Conservation (phyloP, 2,329 filamentous ascomycete genomes). For the Colletotrichum caudatum region DNA sequence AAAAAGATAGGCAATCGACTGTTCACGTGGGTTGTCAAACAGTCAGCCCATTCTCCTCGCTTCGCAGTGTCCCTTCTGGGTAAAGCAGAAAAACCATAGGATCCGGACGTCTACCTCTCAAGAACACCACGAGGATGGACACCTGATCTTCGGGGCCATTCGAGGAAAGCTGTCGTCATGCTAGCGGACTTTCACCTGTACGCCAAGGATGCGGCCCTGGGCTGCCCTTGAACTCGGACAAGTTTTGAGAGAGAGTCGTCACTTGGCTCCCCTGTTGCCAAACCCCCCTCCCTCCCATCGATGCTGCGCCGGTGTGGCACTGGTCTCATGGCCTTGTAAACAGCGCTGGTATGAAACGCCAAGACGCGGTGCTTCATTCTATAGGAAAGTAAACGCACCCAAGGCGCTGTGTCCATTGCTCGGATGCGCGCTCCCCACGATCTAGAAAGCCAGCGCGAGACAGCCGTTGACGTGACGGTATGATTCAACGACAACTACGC, state of each 20-base stretch:
- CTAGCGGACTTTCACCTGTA: background rate
- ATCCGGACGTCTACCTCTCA: too few species aligned
- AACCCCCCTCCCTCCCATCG: background rate
- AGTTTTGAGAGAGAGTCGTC: background rate
- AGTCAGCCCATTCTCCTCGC: background rate
- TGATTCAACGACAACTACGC: background rate
- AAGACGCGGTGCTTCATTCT: background rate
- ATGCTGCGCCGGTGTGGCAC: background rate
- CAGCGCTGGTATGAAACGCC: background rate
- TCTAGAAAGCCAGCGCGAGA: background rate
- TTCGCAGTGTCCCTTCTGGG: background rate
- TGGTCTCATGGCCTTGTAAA: background rate
- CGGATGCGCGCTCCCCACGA: background rate
- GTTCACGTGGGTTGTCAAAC: background rate
- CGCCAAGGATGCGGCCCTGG: background rate
- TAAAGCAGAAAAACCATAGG: background rate
- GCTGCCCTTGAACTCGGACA: background rate
- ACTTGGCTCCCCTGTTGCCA: background rate
- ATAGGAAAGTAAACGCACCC: background rate
- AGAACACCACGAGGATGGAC: background rate
- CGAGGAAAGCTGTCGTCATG: background rate
- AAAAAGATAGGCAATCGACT: background rate
- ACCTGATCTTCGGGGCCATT: background rate
- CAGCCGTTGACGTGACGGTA: background rate
- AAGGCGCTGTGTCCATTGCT: background rate